Evolutionary conservation across 305 asterid species (phyloP), one percentile per base, ranked within the genome.

Genomic region (Fraxinus paxiana): DNA sequence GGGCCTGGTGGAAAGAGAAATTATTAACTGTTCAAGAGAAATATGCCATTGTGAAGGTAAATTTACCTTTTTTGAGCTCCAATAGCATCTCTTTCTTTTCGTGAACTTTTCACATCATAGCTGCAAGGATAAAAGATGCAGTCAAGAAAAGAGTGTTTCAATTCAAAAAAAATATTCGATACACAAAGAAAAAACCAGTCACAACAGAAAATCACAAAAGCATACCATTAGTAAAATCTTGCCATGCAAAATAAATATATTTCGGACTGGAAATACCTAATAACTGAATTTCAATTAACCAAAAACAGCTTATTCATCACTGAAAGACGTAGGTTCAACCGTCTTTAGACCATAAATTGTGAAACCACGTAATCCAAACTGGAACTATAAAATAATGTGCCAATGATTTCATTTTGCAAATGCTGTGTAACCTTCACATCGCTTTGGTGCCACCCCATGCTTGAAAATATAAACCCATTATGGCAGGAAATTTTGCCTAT

Each of bases 41-140:
- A 1, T 51, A 65, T 51, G 76, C 54, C 22, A 75, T 26, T 54
- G 30, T 30, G 77, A 70, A 75, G 35, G 73, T 71, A 70, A 81
- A 48, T 26, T 56, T 84, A 92, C 98, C 98, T 92, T 87, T 91
- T 95, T 80, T 78, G 90, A 81, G 89, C 88, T 87, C 79, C 88
- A 71, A 89, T 80, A n/a, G 82, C 6, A 20, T 86, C 87, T 87
- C 98, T 89, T 82, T 92, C 96, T 77, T 81, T 86, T 86, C 82
- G 87, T 69, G 97, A 87, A 83, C 96, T 93, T 81, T 89, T 92
- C 80, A 94, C 74, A 77, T 91, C 96, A 88, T 92, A 94, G 88
- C 98, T 94, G 90, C 76, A 84, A 82, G 79, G 78, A 78, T 15
- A 77, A 72, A 84, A 9, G 18, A 79, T 33, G 54, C 18, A 75